Evolutionary conservation across 2,329 filamentous ascomycete species (phyloP).

Genomic region (Chrysoporthe austroafricana): DNA sequence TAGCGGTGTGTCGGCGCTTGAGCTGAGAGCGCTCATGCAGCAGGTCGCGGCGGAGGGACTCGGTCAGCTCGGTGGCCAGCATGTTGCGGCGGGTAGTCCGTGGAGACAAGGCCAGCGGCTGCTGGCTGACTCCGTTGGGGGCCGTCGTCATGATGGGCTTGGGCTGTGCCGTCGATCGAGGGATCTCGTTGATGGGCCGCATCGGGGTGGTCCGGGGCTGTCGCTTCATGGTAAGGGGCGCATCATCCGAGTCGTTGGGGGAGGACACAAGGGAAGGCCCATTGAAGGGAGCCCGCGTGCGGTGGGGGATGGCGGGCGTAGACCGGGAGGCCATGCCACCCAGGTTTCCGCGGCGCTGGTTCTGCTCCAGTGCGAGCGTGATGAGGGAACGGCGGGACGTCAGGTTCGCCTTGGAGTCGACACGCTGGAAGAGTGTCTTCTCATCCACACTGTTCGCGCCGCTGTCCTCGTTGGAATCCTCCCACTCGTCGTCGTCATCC

Average conservation of each 20-base stretch:
- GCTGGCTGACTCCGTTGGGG: constrained; percentile 64
- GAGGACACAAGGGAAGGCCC: constrained; percentile 51
- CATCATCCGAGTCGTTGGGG: constrained; percentile 64
- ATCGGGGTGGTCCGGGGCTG: constrained; percentile 54
- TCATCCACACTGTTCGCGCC: constrained; percentile 83
- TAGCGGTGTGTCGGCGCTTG: constrained; percentile 87
- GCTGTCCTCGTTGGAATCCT: constrained; percentile 74
- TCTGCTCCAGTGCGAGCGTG: constrained; percentile 83
- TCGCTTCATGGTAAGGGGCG: constrained; percentile 67
- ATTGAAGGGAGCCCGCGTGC: constrained; percentile 57
- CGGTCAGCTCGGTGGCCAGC: constrained; percentile 91
- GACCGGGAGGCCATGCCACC: constrained; percentile 69
- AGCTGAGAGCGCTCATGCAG: constrained; percentile 95
- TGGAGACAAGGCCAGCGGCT: constrained; percentile 74
- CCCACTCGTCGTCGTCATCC: constrained; percentile 68
- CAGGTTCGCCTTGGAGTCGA: constrained; percentile 84
- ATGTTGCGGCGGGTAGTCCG: constrained; percentile 93
- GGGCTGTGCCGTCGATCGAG: constrained; percentile 66
- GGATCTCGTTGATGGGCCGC: constrained; percentile 63
- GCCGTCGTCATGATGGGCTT: constrained; percentile 74
- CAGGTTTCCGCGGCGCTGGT: constrained; percentile 71
- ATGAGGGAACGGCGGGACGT: constrained; percentile 86
- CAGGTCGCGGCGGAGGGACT: constrained; percentile 87
- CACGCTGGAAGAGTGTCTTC: constrained; percentile 81
- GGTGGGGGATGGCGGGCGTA: constrained; percentile 62